phyloP scores from a whole-genome alignment of 2,329 filamentous ascomycete species.

The Ascocoryne sarcoides region DNA sequence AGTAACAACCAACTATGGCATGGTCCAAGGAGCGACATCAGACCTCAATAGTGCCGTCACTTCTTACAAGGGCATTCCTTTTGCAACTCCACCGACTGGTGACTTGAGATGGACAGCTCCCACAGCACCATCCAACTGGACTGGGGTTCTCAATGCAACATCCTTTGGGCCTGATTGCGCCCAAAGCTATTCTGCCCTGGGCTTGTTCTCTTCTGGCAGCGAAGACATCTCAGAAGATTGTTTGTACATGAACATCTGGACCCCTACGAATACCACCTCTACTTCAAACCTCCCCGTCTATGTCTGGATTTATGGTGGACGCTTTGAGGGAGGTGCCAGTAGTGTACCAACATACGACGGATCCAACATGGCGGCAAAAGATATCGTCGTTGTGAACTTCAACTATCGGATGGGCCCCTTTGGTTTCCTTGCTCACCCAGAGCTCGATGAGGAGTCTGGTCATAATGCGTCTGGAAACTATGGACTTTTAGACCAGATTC shows the following conservation, averaged over 20 bases:
- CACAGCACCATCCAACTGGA: constrained; percentile 2
- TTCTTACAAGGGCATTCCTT: constrained; percentile 10
- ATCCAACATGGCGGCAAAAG: constrained; percentile 33
- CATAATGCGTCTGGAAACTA: constrained; percentile 46
- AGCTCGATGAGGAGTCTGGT: constrained; percentile 10
- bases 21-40: constrained; percentile 6
- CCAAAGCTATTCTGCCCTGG: too few relatives aligned
- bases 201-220: too few relatives aligned
- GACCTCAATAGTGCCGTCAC: constrained; percentile 3
- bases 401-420: constrained; percentile 35
- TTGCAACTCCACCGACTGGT: constrained; percentile 6
- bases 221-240: constrained; percentile 28
- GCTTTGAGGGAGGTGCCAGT: constrained; percentile 31
- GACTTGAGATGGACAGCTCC: constrained; percentile 8
- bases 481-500: constrained; percentile 56
- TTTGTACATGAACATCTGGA: constrained; percentile 29
- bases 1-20: too few relatives aligned
- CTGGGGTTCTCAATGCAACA: constrained; percentile 6
- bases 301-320: constrained; percentile 36
- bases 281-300: constrained; percentile 30
- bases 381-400: constrained; percentile 35
- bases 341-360: constrained; percentile 34
- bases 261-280: constrained; percentile 6
- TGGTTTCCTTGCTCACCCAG: constrained; percentile 21
- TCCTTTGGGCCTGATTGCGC: constrained; percentile 8